These are phyloP conservation scores for Blastomyces gilchristii DNA, from an alignment of 2,329 filamentous ascomycete genomes.

Conservation along the genomic window DNA sequence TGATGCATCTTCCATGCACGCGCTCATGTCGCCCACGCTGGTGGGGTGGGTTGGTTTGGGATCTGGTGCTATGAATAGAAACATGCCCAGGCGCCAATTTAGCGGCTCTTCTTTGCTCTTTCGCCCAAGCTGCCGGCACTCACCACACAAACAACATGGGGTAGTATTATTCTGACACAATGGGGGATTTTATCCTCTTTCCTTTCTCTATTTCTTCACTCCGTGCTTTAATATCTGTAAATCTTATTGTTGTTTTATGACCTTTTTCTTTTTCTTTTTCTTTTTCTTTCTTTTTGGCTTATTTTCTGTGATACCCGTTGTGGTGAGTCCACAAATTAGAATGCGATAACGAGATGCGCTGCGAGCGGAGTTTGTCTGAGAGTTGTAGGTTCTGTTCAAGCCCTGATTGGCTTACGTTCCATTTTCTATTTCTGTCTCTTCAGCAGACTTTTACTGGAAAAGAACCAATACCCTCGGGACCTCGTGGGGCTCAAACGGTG, in stretches of 20 bases:
- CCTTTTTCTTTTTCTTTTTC: not conserved
- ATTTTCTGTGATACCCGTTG: not conserved
- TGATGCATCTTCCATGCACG: not conserved
- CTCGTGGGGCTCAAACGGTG: not conserved
- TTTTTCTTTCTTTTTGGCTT: not conserved
- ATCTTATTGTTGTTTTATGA: not conserved
- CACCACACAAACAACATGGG: not conserved
- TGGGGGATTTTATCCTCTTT: not conserved
- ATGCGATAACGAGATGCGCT: not conserved
- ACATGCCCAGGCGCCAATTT: not conserved
- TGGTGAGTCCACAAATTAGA: not conserved
- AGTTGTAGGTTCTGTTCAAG: not conserved
- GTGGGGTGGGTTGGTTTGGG: not conserved
- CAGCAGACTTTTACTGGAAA: not conserved
- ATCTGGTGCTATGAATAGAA: conserved; percentile 1
- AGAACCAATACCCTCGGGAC: not conserved
- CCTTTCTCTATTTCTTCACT: not conserved
- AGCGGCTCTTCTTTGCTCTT: not conserved
- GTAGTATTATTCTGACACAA: not conserved
- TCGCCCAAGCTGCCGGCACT: not conserved
- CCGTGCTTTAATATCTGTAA: not conserved
- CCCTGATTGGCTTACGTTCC: not conserved
- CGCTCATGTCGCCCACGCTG: not conserved
- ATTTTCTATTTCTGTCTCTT: not conserved
- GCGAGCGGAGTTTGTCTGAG: not conserved